Evolutionary conservation across 23 red algal genomes (phyloP).

Genomic region (Porphyridium purpureum): DNA sequence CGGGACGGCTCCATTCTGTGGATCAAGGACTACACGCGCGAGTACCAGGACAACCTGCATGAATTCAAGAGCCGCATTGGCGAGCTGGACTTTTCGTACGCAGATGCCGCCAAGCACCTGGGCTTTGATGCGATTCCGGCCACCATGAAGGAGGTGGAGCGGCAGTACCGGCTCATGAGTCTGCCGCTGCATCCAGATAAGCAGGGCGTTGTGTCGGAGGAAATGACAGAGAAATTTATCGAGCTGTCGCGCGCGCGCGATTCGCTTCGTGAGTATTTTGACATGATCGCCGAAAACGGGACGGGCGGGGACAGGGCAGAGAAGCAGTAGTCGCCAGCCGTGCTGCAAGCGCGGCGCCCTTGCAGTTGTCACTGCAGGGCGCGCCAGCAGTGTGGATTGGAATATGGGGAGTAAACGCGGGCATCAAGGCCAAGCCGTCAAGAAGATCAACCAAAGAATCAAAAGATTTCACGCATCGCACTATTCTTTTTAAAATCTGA

Average conservation of each 20-base stretch:
- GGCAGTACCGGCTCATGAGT: conserved; percentile 55
- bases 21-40: conserved; percentile 86
- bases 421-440: no score
- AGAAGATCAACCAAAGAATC: no score
- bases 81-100: conserved; percentile 13
- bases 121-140: conserved; percentile 20
- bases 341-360: no score
- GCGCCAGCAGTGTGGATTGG: no score
- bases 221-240: conserved; percentile 70
- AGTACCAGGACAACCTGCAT: conserved; percentile 53
- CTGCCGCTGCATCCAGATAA: conserved; percentile 79
- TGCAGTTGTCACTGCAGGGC: no score
- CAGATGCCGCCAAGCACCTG: conserved; percentile 51
- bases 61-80: conserved; percentile 42
- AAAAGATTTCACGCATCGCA: no score
- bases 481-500: no score
- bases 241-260: conserved; percentile 64
- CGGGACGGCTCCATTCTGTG: conserved; percentile 70
- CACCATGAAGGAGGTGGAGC: conserved; percentile 72
- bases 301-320: no score
- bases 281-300: conserved; percentile 13
- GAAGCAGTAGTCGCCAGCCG: no score
- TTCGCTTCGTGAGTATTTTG: conserved; percentile 52
- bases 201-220: conserved; percentile 35
- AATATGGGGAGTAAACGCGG: no score